These are phyloP conservation scores for Zoysia japonica DNA, from an alignment of 176 grass and related monocot genomes.

Conservation along the genomic window DNA sequence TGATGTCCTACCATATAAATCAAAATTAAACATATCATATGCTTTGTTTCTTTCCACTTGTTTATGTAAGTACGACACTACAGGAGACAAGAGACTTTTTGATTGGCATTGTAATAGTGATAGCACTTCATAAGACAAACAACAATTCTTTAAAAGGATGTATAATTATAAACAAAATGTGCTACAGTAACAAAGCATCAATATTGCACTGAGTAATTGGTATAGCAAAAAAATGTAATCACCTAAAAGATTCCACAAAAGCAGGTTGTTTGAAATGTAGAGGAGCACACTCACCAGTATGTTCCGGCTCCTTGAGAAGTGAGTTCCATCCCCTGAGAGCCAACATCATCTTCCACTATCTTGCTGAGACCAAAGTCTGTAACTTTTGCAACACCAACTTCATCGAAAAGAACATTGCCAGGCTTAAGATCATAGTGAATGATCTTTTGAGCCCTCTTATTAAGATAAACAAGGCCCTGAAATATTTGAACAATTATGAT, in stretches of 20 bases:
- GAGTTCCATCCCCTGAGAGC: conserved; percentile 98
- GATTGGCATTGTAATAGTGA: background rate
- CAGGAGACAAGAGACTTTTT: background rate
- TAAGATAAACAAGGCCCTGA: conserved; percentile 95
- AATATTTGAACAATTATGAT: conserved; percentile 99
- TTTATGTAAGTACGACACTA: background rate
- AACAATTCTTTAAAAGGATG: conserved; percentile 21
- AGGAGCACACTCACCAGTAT: conserved; percentile 73
- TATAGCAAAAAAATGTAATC: conserved; percentile 32
- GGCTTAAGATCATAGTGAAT: conserved; percentile 99
- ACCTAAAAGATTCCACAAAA: conserved; percentile 15
- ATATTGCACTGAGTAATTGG: conserved; percentile 1
- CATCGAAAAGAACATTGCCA: conserved; percentile 97
- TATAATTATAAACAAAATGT: conserved; percentile 17
- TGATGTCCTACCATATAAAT: background rate
- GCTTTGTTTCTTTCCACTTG: background rate
- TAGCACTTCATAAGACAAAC: conserved; percentile 7
- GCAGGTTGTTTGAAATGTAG: conserved; percentile 1
- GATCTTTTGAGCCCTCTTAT: conserved; percentile 93
- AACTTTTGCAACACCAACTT: conserved; percentile 90
- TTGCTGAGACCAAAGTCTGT: conserved; percentile 99
- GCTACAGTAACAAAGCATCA: conserved; percentile 8
- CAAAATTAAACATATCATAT: conserved; percentile 1
- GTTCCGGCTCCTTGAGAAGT: conserved; percentile 99
- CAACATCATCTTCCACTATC: conserved; percentile 99